Evolutionary conservation across 208 protist genomes (phyloP), one percentile per base, ranked within the genome.

Genomic region (Leptomonas seymouri): DNA sequence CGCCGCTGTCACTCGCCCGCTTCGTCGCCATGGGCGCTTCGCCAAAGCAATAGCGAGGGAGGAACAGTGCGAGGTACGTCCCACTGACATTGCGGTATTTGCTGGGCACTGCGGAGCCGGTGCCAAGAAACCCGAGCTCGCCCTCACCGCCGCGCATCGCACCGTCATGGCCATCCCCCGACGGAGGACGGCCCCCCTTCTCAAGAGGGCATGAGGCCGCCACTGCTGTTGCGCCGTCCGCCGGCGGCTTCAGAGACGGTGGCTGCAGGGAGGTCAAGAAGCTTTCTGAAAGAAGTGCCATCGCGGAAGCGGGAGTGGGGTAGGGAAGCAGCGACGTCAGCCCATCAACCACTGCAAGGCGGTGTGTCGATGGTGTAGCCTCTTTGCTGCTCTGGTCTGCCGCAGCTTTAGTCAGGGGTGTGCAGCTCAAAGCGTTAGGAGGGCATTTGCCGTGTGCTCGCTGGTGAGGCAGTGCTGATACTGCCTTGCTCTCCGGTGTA

Each of bases 21-120:
- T n/a, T n/a, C 34, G 34, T 39, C 34, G 34, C 34, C 34, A 9
- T 3, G 34, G n/a, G n/a, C 25, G 21, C 21, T 1, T 44, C 36
- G 4, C 64, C 31, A 20, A 86, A 80, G 67, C 80, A 89, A 49
- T 53, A 74, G 25, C 57, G 23, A 4, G 86, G 79, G 15, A 84
- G 56, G 30, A 70, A 41, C 7, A 97, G 49, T 68, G 93, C 82
- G 14, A 94, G 59, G 50, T 75, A 89, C 44, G 87, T 80, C 27
- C 88, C 87, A 59, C 89, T 94, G 31, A 95, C 93, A 63, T 95
- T 97, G 18, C 93, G 77, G 64, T 97, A 95, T 69, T 97, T 97
- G 71, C 89, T 92, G 14, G 93, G 93, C 2, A 97, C 71, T 20
- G 93, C 87, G 28, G 93, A 95, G 20, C 89, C 93, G 4, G 93